A percentile compares a stretch with the other conserved stretches of the same genome.
phyloP scores from a whole-genome alignment of 768 basidiomycete species.

The Gloeophyllum trabeum region DNA sequence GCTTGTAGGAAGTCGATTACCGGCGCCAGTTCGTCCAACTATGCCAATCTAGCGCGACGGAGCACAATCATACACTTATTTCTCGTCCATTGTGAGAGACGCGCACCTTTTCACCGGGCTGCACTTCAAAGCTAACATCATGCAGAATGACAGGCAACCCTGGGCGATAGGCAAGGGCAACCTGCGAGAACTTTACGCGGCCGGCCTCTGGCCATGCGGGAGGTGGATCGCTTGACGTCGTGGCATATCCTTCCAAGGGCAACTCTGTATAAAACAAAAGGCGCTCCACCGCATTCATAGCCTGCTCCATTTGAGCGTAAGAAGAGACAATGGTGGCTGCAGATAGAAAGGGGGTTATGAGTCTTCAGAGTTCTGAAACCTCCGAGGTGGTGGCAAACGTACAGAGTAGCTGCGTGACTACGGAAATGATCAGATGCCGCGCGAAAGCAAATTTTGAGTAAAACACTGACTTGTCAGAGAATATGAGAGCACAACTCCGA shows the following conservation, averaged over 20 bases:
- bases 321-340: conserved; percentile 42
- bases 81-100: neutral
- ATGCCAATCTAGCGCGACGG: conserved; percentile 23
- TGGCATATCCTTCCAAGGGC: conserved; percentile 34
- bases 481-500: conserved; percentile 29
- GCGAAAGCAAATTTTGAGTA: too few species aligned
- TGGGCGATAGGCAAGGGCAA: conserved; percentile 46
- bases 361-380: too few species aligned
- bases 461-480: conserved; percentile 9
- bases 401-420: conserved; percentile 47
- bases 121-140: conserved; percentile 41
- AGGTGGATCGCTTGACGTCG: conserved; percentile 28
- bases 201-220: conserved; percentile 40
- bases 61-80: neutral
- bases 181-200: conserved; percentile 40
- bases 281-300: conserved; percentile 69
- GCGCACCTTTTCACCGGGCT: conserved; percentile 46
- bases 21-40: conserved; percentile 34
- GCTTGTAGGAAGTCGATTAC: neutral
- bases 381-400: too few species aligned
- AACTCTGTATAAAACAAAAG: conserved; percentile 60
- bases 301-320: conserved; percentile 53
- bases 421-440: too few species aligned
- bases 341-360: conserved; percentile 1
- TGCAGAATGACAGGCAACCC: conserved; percentile 57